phyloP scores from a whole-genome alignment of 1,284 basidiomycete genomes.

The Cryptococcus sp. region DNA sequence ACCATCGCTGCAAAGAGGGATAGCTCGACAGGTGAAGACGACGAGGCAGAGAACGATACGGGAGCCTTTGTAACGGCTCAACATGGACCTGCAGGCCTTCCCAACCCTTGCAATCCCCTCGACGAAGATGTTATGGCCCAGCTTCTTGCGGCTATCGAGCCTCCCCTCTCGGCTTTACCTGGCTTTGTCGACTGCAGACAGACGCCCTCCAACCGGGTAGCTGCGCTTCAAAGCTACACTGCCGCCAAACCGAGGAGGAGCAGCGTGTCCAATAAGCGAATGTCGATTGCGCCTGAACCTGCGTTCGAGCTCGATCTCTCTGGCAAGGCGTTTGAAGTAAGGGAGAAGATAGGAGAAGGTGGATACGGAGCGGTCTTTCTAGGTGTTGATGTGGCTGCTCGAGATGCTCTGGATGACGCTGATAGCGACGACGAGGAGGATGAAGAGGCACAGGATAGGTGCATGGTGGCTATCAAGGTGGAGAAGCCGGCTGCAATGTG shows the following conservation, averaged over 20 bases:
- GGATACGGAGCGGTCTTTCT: constrained; percentile 93
- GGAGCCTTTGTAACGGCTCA: constrained; percentile 22
- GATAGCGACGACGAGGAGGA: constrained; percentile 55
- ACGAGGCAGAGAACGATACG: constrained; percentile 7
- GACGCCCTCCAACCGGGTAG: constrained; percentile 57
- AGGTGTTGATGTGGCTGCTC: constrained; percentile 52
- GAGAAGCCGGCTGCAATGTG: constrained; percentile 83
- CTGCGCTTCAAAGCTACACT: constrained; percentile 53
- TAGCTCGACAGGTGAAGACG: constrained; percentile 22
- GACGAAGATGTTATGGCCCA: constrained; percentile 61
- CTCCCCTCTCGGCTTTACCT: constrained; percentile 53
- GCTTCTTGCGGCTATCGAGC: constrained; percentile 60
- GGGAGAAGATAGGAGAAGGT: constrained; percentile 90
- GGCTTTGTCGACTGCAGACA: constrained; percentile 60
- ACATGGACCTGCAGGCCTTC: constrained; percentile 16
- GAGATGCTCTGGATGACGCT: constrained; percentile 50
- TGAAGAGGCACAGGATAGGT: constrained; percentile 55
- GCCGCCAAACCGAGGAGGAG: constrained; percentile 46
- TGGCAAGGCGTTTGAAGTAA: constrained; percentile 61
- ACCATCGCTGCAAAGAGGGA: no score
- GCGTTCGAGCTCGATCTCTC: constrained; percentile 49
- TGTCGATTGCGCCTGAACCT: constrained; percentile 26
- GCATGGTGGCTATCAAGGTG: constrained; percentile 79
- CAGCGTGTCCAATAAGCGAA: constrained; percentile 23
- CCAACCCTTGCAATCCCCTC: constrained; percentile 86